Evolutionary conservation across 1,139 yeast species (phyloP).

Genomic region (Pichia sp.): DNA sequence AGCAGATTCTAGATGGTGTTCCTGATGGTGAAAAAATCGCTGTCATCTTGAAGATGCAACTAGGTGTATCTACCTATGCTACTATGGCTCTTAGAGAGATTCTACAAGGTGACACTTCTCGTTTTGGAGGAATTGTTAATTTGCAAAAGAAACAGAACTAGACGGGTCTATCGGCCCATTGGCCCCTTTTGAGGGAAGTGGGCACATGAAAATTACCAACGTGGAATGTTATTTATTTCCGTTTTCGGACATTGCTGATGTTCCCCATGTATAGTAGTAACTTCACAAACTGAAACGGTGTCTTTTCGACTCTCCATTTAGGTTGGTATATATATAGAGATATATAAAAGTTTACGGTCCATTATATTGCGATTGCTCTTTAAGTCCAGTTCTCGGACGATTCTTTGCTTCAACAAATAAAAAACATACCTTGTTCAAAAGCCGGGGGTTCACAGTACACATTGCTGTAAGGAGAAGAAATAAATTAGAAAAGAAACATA

Average conservation of each 20-base stretch:
- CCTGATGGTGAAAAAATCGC: constrained; percentile 55
- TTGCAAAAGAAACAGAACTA: constrained; percentile 11
- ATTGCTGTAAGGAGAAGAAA: neutral
- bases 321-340: neutral
- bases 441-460: neutral
- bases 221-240: constrained; percentile 4
- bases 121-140: constrained; percentile 28
- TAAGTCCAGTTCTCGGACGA: neutral
- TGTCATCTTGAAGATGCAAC: constrained; percentile 67
- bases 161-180: neutral
- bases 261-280: constrained; percentile 1
- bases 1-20: constrained; percentile 38
- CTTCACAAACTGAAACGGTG: neutral
- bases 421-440: neutral
- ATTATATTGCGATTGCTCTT: neutral
- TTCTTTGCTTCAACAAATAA: neutral
- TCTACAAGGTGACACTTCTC: constrained; percentile 34
- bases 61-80: constrained; percentile 89
- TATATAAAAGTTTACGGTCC: neutral
- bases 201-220: neutral
- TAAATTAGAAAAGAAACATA: neutral
- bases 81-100: constrained; percentile 94
- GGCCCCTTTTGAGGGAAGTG: neutral
- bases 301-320: neutral
- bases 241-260: neutral